These are phyloP conservation scores for Xerocomus spinulosus DNA, from an alignment of 768 basidiomycete species.

Conservation along the genomic window DNA sequence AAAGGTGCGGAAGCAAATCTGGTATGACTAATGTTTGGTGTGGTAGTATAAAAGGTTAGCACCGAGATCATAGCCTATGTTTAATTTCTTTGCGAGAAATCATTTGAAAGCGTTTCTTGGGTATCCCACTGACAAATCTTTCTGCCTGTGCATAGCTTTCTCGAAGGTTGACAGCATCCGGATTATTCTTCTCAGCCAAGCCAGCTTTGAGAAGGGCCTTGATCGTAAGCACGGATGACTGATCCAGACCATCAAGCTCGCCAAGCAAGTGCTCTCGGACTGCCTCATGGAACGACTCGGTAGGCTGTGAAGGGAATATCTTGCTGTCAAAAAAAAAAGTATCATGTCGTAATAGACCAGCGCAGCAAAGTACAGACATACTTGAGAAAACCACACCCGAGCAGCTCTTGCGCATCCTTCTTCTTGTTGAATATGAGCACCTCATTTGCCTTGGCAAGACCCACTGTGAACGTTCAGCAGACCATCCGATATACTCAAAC, in stretches of 20 bases:
- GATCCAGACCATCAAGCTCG: constrained; percentile 59
- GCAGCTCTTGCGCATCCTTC: constrained; percentile 53
- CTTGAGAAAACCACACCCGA: constrained; percentile 63
- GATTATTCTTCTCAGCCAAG: constrained; percentile 56
- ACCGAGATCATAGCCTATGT: constrained; percentile 49
- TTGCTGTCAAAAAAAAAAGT: constrained; percentile 42
- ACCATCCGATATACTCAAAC: not conserved
- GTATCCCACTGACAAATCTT: constrained; percentile 57
- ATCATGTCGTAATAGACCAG: not conserved
- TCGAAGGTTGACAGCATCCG: constrained; percentile 60
- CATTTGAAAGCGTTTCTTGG: constrained; percentile 47
- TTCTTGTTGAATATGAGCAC: constrained; percentile 68
- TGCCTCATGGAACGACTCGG: constrained; percentile 49
- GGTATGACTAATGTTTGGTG: not conserved
- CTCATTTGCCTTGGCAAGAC: constrained; percentile 64
- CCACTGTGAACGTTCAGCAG: constrained; percentile 43
- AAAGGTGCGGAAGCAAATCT: not conserved
- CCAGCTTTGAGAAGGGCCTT: constrained; percentile 53
- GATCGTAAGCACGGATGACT: constrained; percentile 46
- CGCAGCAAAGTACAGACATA: constrained; percentile 24
- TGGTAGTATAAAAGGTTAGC: no score
- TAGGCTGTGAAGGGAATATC: constrained; percentile 52
- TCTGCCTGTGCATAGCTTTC: constrained; percentile 72
- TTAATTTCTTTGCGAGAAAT: constrained; percentile 61
- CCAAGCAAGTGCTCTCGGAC: constrained; percentile 46